A percentile compares a stretch with the other conserved stretches of the same genome.
These are phyloP conservation scores for Vigna hirtella DNA, from an alignment of 306 rosid species.

Conservation along the genomic window DNA sequence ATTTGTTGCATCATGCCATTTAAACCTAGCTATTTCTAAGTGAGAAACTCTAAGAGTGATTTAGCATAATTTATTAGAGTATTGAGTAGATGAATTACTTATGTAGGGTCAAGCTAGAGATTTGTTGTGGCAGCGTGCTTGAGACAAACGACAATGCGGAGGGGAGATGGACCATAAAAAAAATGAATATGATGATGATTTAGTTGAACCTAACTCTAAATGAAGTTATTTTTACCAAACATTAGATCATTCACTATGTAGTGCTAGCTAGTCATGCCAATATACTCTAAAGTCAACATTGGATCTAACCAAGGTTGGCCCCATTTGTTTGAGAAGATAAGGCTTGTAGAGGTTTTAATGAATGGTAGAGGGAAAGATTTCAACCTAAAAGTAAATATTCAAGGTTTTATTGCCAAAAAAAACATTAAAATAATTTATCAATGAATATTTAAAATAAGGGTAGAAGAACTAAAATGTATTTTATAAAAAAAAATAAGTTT, in stretches of 20 bases:
- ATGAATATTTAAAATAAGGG: no score
- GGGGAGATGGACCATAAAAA: conserved; percentile 13
- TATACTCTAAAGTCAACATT: neutral
- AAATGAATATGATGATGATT: conserved; percentile 31
- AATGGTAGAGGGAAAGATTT: neutral
- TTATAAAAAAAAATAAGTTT: no score
- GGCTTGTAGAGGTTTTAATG: neutral
- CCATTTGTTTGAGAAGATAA: neutral
- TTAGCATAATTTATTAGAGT: neutral
- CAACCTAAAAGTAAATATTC: neutral
- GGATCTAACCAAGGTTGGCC: conserved; percentile 16
- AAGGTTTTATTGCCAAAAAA: neutral
- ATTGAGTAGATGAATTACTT: neutral
- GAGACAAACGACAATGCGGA: conserved; percentile 38
- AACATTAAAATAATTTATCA: neutral
- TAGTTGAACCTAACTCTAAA: conserved; percentile 44
- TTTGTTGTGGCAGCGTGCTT: conserved; percentile 10
- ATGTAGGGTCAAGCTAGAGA: conserved; percentile 10
- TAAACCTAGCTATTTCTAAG: neutral
- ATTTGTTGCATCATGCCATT: no score
- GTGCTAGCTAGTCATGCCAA: conserved; percentile 22
- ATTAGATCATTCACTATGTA: conserved; percentile 24
- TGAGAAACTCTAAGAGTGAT: neutral
- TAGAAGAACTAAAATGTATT: no score
- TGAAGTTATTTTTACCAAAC: conserved; percentile 11